Conservation (phyloP, 176 grass and related monocot species). For the Areca catechu region DNA sequence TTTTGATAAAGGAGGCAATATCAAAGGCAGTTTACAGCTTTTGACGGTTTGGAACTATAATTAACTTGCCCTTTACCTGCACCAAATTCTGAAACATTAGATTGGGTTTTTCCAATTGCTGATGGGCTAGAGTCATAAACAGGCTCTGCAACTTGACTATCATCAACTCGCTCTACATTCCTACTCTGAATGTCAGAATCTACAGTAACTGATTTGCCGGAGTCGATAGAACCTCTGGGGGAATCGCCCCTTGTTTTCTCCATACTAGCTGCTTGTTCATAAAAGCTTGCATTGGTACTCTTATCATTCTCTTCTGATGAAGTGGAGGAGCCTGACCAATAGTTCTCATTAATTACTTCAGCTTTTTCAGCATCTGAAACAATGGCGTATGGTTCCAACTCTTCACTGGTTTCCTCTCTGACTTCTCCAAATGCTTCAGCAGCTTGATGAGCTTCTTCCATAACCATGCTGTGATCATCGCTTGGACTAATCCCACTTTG, state of each 20-base stretch:
- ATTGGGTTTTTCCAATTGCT: constrained; percentile 27
- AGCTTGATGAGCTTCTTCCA: too few species aligned
- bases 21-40: too few species aligned
- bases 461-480: background rate
- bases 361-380: constrained; percentile 28
- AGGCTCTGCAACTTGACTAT: constrained; percentile 28
- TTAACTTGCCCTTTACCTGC: constrained; percentile 24
- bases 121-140: constrained; percentile 45
- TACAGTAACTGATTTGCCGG: background rate
- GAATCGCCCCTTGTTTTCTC: too few species aligned
- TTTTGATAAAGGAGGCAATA: too few species aligned
- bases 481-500: constrained; percentile 21
- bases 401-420: constrained; percentile 18
- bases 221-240: background rate
- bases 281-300: constrained; percentile 27
- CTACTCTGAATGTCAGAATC: constrained; percentile 21
- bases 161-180: constrained; percentile 23
- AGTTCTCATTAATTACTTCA: constrained; percentile 1
- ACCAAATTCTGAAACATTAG: constrained; percentile 22
- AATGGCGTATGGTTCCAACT: constrained; percentile 17
- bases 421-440: too few species aligned
- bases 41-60: background rate
- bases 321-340: background rate
- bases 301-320: constrained; percentile 25
- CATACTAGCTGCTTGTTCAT: constrained; percentile 19